Evolutionary conservation across 2,329 filamentous ascomycete species (phyloP).

Genomic region (Fusarium torulosum): DNA sequence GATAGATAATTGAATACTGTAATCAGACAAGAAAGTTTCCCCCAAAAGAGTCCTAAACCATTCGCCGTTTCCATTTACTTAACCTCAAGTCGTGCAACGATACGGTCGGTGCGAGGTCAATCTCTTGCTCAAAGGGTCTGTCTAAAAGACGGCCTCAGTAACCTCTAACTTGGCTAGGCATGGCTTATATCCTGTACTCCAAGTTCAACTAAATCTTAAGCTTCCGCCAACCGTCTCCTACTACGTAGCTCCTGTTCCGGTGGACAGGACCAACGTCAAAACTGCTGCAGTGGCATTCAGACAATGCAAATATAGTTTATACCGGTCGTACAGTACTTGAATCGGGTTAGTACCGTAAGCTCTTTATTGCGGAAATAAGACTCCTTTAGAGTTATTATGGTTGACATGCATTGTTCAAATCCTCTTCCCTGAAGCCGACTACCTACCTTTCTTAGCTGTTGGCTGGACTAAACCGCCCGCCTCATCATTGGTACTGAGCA

Average conservation of each 20-base stretch:
- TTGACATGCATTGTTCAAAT: slow-evolving; percentile 8
- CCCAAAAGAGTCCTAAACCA: not conserved
- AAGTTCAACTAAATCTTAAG: not conserved
- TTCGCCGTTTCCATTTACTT: slow-evolving; percentile 5
- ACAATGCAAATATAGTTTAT: not conserved
- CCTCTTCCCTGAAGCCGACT: slow-evolving; percentile 15
- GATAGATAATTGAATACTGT: not conserved
- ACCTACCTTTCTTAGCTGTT: slow-evolving; percentile 4
- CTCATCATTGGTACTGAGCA: slow-evolving; percentile 36
- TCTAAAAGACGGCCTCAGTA: slow-evolving; percentile 6
- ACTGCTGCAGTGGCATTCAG: not conserved
- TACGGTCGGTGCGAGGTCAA: not conserved
- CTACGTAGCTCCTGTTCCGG: not conserved
- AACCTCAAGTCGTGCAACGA: not conserved
- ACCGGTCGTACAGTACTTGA: not conserved
- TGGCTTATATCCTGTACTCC: not conserved
- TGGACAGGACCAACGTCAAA: not conserved
- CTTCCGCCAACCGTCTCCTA: not conserved
- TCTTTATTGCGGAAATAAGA: not conserved
- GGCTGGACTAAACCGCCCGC: not conserved
- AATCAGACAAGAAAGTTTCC: not conserved
- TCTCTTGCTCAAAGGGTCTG: slow-evolving; percentile 7
- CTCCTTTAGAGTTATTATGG: not conserved
- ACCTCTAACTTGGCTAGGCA: slow-evolving; percentile 1
- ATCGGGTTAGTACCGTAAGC: not conserved